These are phyloP conservation scores for Magnaporthiopsis rhizophila DNA, from an alignment of 2,329 filamentous ascomycete genomes.

Conservation along the genomic window DNA sequence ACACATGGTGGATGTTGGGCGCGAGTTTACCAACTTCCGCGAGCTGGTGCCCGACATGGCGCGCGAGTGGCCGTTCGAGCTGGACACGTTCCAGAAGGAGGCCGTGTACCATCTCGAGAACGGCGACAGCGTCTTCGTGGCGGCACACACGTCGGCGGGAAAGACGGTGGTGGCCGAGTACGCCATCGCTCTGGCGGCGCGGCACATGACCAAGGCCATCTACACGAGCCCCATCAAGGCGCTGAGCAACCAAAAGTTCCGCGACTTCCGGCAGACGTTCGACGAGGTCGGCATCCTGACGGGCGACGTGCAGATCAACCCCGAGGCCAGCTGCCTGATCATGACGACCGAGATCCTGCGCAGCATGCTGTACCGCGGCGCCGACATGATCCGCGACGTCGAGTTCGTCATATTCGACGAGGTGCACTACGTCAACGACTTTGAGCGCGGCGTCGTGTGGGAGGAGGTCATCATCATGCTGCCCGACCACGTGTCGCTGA, in stretches of 20 bases:
- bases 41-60: slow-evolving; percentile 96
- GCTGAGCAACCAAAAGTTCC: slow-evolving; percentile 96
- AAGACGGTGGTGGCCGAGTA: slow-evolving; percentile 99
- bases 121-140: slow-evolving; percentile 95
- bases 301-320: slow-evolving; percentile 95
- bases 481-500: slow-evolving; percentile 91
- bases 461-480: slow-evolving; percentile 99
- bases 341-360: slow-evolving; percentile 98
- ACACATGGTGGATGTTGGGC: slow-evolving; percentile 94
- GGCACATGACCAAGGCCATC: slow-evolving; percentile 99
- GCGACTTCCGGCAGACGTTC: slow-evolving; percentile 84
- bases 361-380: slow-evolving; percentile 96
- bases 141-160: slow-evolving; percentile 92
- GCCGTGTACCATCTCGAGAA: slow-evolving; percentile 95
- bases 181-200: slow-evolving; percentile 90
- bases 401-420: slow-evolving; percentile 99
- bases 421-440: slow-evolving; percentile 96
- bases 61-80: slow-evolving; percentile 89
- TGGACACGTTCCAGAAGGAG: slow-evolving; percentile 98
- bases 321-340: slow-evolving; percentile 94
- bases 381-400: slow-evolving; percentile 91
- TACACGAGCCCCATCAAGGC: slow-evolving; percentile 99
- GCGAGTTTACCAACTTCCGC: slow-evolving; percentile 86
- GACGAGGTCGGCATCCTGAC: slow-evolving; percentile 96
- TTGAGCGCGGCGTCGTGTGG: slow-evolving; percentile 95